Evolutionary conservation across 2,329 filamentous ascomycete genomes (phyloP), one percentile per base, ranked within the genome.

Genomic region (Talaromyces albobiverticillius): DNA sequence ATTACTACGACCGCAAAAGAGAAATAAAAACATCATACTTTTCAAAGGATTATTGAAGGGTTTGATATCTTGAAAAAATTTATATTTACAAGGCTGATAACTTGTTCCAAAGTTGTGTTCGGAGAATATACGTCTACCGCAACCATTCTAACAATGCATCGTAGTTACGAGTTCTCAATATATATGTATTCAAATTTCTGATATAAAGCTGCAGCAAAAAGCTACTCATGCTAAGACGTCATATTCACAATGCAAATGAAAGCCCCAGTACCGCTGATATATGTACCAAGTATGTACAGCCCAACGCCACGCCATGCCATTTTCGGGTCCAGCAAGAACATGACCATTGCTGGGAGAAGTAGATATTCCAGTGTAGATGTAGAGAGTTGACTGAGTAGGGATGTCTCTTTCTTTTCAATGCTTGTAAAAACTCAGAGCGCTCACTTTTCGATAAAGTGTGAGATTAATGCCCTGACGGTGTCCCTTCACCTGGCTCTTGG

Each of bases 291-390:
- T 51, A 54, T 51, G 53, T 50, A 31, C 42, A 53, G 25, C 36
- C 34, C 14, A 53, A 53, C 50, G 54, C 54, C 54, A 50, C 31
- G 45, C 49, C 49, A 56, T 56, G 49, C 54, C 38, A 38, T 56
- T 31, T 52, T 29, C 22, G 40, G 26, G 3, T 22, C 22, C 18
- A 49, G 43, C 51, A 48, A 43, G 18, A 38, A 53, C 25, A 41
- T 48, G 18, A 25, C 10, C 34, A 41, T n/a, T 32, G 38, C 40
- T 31, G 18, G 41, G 34, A 22, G 10, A 40, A 22, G 43, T 1
- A 42, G 31, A 34, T 41, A 20, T 51, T 20, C 23, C 36, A 31
- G 34, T 41, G 25, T 11, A 16, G 31, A 6, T 40, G 18, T 18
- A 31, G 36, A 34, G 26, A 51, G 25, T 13, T 23, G 20, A n/a